A percentile compares a stretch with the other conserved stretches of the same genome.
These are phyloP conservation scores for Eragrostis curvula DNA, from an alignment of 176 grass and related monocot species.

Conservation along the genomic window DNA sequence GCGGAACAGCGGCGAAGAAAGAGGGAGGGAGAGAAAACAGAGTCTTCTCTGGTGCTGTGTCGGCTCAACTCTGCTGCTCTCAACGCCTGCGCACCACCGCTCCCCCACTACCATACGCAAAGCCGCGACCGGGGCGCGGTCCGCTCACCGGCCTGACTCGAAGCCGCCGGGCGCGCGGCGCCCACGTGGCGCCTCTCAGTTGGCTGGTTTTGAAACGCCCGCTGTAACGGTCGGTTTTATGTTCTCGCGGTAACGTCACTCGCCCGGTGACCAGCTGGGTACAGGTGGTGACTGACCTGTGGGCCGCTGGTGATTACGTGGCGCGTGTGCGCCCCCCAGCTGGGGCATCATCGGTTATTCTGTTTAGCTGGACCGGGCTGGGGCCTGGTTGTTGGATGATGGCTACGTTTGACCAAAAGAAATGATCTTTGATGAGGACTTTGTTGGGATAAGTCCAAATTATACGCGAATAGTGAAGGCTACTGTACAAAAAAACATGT, in stretches of 20 bases:
- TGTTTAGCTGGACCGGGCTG: neutral
- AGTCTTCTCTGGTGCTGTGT: neutral
- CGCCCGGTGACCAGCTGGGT: neutral
- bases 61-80: conserved; percentile 15
- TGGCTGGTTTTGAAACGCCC: conserved; percentile 41
- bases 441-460: neutral
- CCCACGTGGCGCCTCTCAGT: neutral
- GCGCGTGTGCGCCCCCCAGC: neutral
- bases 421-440: neutral
- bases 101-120: conserved; percentile 46
- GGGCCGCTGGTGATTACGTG: neutral
- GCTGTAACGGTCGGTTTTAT: conserved; percentile 38
- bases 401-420: conserved; percentile 44
- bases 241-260: conserved; percentile 28
- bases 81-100: neutral
- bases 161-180: neutral
- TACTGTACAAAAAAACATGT: neutral
- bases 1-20: neutral
- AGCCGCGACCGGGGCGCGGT: conserved; percentile 5
- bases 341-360: too few relatives aligned
- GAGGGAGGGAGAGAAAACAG: neutral
- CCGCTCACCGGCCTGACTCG: neutral
- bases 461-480: neutral
- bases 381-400: neutral
- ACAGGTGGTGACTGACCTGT: neutral